Conservation (phyloP, 2,329 filamentous ascomycete species). For the Colletotrichum liriopes region DNA sequence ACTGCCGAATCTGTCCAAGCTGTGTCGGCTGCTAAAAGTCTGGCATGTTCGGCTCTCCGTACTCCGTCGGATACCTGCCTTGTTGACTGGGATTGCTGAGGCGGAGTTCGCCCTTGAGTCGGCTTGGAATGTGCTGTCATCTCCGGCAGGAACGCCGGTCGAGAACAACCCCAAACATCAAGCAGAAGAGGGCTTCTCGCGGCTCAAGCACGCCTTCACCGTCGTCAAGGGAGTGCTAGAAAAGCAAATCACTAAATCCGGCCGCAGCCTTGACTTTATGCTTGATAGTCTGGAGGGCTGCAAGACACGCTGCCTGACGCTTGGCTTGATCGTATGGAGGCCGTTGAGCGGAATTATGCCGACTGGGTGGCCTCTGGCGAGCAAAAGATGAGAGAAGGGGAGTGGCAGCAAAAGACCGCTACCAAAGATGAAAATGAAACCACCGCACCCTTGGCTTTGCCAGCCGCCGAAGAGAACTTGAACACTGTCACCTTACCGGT, state of each 20-base stretch:
- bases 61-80: conserved; percentile 79
- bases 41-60: conserved; percentile 87
- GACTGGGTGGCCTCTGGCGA: conserved; percentile 88
- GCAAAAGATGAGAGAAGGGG: conserved; percentile 78
- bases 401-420: conserved; percentile 57
- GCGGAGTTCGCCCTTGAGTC: conserved; percentile 76
- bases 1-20: conserved; percentile 82
- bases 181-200: conserved; percentile 45
- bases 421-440: conserved; percentile 44
- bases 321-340: conserved; percentile 92
- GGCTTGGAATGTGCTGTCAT: conserved; percentile 75
- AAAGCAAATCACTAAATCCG: conserved; percentile 78
- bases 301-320: conserved; percentile 86
- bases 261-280: conserved; percentile 84
- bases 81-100: conserved; percentile 77
- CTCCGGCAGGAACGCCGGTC: conserved; percentile 20
- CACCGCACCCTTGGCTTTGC: neutral
- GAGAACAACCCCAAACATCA: neutral
- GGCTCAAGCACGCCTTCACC: conserved; percentile 62
- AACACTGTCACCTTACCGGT: conserved; percentile 27
- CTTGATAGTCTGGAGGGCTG: conserved; percentile 86
- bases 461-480: conserved; percentile 5
- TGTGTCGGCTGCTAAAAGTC: conserved; percentile 80
- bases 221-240: conserved; percentile 77
- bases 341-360: conserved; percentile 82